Conservation (phyloP, 257 asterid species). For the Solanum piurae region DNA sequence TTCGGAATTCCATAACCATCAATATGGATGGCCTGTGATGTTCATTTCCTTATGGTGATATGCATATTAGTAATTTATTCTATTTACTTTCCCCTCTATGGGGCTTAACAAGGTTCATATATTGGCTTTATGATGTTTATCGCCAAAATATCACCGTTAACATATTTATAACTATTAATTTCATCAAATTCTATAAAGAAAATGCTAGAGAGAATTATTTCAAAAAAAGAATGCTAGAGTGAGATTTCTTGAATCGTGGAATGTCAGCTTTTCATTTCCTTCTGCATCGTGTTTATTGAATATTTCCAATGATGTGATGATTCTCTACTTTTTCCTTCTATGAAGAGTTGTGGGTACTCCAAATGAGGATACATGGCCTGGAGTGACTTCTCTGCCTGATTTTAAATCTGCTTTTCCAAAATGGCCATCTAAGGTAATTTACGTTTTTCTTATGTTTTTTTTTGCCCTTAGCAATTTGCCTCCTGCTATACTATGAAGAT, state of each 20-base stretch:
- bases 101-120: not conserved
- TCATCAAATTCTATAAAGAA: not conserved
- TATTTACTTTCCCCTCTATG: not conserved
- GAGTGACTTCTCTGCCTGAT: constrained; percentile 92
- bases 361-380: constrained; percentile 86
- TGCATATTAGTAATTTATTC: not conserved
- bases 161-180: not conserved
- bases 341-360: constrained; percentile 90
- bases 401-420: constrained; percentile 75
- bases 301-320: not conserved
- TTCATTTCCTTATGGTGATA: not conserved
- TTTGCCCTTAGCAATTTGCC: not conserved
- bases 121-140: not conserved
- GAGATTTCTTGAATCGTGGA: not conserved
- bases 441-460: not conserved
- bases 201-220: not conserved
- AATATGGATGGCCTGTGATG: not conserved
- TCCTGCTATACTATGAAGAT: not conserved
- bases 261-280: not conserved
- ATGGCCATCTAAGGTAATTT: constrained; percentile 69
- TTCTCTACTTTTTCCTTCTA: constrained; percentile 7
- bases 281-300: not conserved
- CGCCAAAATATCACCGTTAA: not conserved
- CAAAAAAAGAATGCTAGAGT: not conserved
- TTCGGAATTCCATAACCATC: not conserved